Base-by-base conservation (phyloP, 2,329 filamentous ascomycete species). In the Drechslerella dactyloides region DNA sequence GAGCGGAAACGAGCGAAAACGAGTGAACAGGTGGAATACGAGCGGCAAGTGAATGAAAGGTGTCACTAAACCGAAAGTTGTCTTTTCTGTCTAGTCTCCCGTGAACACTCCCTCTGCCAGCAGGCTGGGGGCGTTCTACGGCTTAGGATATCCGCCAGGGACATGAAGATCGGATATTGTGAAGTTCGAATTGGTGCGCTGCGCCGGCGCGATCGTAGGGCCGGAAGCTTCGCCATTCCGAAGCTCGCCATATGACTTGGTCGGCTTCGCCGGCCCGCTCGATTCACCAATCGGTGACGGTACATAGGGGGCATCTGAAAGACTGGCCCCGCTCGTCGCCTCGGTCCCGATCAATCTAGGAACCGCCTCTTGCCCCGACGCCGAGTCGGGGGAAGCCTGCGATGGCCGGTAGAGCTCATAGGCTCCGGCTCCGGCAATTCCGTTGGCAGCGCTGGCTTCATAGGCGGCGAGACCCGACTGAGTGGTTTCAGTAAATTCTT, bases 131-230 rank as follows among this genome's bases (percentile, higher is more conserved):
- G 30, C 52, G 54, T 73, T 78, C 74, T 79, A 63, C 53, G 56
- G 44, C 50, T 69, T 82, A 7, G 87, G 87, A 77, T 84, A 91
- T 75, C 88, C 83, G 10, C 89, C 89, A 2, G 89, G 89, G 17
- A 91, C 84, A 76, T 89, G 87, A 56, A 91, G 79, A 76, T 88
- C 84, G 61, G 86, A 87, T 50, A 90, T 85, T 27, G 84, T 85
- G 80, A 76, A 52, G 78, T 79, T 74, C 76, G 75, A 63, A 76
- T 77, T 40, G 77, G 77, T 72, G 30, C 73, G 51, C 63, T 66
- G 59, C 46, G 75, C 69, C 6, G 74, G 60, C 24, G 59, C 56
- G 40, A 56, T 73, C 11, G 74, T 51, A 30, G 63, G 46, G 13
- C 27, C 27, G 27, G 27, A 3, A 33, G 70, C 60, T 35, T 60